Evolutionary conservation across 1,139 yeast species (phyloP).

Genomic region (Hansenula sp.): DNA sequence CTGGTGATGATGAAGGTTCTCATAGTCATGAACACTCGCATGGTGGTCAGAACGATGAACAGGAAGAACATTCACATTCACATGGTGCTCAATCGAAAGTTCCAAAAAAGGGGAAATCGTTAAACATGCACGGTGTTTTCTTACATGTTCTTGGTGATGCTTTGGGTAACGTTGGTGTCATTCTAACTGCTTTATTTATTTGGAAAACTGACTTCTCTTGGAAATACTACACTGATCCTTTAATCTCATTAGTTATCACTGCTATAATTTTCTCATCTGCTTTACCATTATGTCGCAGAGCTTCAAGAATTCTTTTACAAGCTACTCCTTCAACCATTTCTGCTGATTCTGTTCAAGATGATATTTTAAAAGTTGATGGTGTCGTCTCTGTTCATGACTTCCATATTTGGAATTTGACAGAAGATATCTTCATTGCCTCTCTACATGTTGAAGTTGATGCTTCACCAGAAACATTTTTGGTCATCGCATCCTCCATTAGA

Average conservation of each 20-base stretch:
- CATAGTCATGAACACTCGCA: conserved; percentile 25
- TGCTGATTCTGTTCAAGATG: conserved; percentile 68
- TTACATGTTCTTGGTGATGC: conserved; percentile 96
- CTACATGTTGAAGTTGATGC: conserved; percentile 76
- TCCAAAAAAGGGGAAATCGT: conserved; percentile 46
- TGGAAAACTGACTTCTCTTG: conserved; percentile 92
- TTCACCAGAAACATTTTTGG: conserved; percentile 61
- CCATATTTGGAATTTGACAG: conserved; percentile 95
- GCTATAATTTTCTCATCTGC: conserved; percentile 88
- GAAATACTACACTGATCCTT: conserved; percentile 84
- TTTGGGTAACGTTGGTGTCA: conserved; percentile 92
- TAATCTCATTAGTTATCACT: conserved; percentile 81
- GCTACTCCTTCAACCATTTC: conserved; percentile 86
- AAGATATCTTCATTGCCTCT: conserved; percentile 82
- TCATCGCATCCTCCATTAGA: conserved; percentile 74
- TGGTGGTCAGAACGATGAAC: neutral
- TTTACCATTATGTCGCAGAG: conserved; percentile 80
- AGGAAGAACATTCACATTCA: conserved; percentile 23
- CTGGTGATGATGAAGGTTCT: neutral
- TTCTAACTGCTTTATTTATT: conserved; percentile 80
- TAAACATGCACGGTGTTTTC: conserved; percentile 97
- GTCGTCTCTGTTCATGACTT: conserved; percentile 89
- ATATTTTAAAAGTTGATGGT: conserved; percentile 63
- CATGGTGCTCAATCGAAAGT: conserved; percentile 21
- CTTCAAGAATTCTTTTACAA: conserved; percentile 84